Evolutionary conservation across 106 monocot species (phyloP).

Genomic region (Allium cepa): DNA sequence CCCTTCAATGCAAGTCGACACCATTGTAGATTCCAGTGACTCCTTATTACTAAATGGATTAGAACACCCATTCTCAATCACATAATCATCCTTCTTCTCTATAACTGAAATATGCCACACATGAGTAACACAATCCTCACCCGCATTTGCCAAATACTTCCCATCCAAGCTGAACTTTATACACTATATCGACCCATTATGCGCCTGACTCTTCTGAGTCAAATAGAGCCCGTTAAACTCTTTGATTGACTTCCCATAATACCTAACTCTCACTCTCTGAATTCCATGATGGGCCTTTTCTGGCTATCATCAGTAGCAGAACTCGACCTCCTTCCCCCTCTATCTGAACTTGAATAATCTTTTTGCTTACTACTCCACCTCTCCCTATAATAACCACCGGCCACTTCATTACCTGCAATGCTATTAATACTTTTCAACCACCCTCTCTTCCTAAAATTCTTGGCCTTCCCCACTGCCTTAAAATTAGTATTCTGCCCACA

Average conservation of each 20-base stretch:
- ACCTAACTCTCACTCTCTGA: constrained; percentile 58
- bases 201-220: constrained; percentile 59
- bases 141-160: constrained; percentile 43
- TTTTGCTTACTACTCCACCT: constrained; percentile 44
- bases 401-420: constrained; percentile 36
- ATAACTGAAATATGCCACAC: constrained; percentile 36
- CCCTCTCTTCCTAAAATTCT: constrained; percentile 24
- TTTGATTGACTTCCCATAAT: constrained; percentile 52
- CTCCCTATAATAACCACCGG: constrained; percentile 14
- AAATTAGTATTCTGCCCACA: constrained; percentile 1
- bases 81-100: constrained; percentile 36
- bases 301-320: constrained; percentile 86
- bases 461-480: neutral
- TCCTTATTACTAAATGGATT: constrained; percentile 13
- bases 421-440: constrained; percentile 59
- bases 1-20: constrained; percentile 33
- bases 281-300: constrained; percentile 29
- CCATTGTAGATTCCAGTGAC: constrained; percentile 27
- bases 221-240: constrained; percentile 57
- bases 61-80: constrained; percentile 18
- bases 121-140: constrained; percentile 61
- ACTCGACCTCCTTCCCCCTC: constrained; percentile 52
- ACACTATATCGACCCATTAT: constrained; percentile 59
- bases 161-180: constrained; percentile 61
- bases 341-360: constrained; percentile 52